These are phyloP conservation scores for Symmetrospora coprosmae DNA, from an alignment of 768 basidiomycete species.

Conservation along the genomic window DNA sequence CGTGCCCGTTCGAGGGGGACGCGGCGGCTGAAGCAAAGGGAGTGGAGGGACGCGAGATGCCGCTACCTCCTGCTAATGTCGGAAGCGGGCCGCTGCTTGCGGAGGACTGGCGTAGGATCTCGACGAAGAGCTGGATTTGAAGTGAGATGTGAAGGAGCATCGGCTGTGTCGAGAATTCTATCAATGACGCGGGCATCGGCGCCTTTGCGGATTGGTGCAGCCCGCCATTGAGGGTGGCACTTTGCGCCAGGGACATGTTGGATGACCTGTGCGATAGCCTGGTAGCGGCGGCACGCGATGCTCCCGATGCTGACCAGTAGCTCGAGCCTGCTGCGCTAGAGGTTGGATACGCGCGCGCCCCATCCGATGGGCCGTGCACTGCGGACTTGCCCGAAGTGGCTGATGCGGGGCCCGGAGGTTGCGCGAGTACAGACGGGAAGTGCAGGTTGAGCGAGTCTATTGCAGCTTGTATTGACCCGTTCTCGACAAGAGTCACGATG, in stretches of 20 bases:
- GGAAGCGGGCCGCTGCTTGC: neutral
- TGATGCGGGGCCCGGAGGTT: neutral
- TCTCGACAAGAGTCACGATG: constrained; percentile 2
- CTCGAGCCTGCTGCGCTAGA: no score
- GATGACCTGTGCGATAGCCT: no score
- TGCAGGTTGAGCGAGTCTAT: constrained; percentile 7
- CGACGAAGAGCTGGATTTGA: constrained; percentile 18
- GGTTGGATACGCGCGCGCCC: no score
- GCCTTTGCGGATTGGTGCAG: no score
- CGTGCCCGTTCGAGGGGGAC: no score
- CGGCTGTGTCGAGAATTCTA: neutral
- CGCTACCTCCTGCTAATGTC: neutral
- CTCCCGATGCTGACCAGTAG: no score
- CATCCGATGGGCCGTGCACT: no score
- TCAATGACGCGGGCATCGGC: no score
- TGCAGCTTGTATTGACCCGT: constrained; percentile 5
- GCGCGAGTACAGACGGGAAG: constrained; percentile 11
- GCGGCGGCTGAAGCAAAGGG: neutral
- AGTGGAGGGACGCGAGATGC: constrained; percentile 4
- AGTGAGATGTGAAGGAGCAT: neutral
- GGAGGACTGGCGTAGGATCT: constrained; percentile 5
- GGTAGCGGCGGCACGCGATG: no score
- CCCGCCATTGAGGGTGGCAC: no score
- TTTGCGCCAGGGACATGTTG: no score
- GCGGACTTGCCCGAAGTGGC: no score